Percentiles rank a stretch among this genome's conserved stretches.
phyloP scores from a whole-genome alignment of 495 filamentous ascomycete species.

The Evernia prunastri region DNA sequence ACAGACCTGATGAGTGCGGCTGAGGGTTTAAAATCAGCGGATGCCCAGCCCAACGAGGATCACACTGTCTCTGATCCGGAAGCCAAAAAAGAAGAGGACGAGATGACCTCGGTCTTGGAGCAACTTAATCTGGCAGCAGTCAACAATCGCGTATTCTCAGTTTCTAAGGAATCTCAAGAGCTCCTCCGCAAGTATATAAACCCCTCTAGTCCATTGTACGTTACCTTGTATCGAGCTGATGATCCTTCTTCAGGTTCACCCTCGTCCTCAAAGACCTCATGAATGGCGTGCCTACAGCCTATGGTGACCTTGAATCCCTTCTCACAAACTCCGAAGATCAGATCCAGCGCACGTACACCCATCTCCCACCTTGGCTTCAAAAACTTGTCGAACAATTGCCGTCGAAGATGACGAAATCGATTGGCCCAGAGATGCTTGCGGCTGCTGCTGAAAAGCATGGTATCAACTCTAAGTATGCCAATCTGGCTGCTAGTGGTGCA shows the following conservation, averaged over 20 bases:
- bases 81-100: constrained; percentile 57
- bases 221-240: neutral
- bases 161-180: constrained; percentile 72
- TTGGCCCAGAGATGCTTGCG: constrained; percentile 76
- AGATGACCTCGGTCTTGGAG: constrained; percentile 70
- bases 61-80: constrained; percentile 36
- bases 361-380: constrained; percentile 75
- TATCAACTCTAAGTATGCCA: constrained; percentile 48
- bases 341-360: constrained; percentile 66
- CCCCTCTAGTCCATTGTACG: too few relatives aligned
- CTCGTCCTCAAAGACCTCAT: constrained; percentile 84
- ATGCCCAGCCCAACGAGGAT: constrained; percentile 30
- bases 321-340: constrained; percentile 72
- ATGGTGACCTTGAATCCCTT: constrained; percentile 76
- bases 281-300: constrained; percentile 87
- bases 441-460: constrained; percentile 65
- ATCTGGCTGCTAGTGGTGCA: constrained; percentile 41
- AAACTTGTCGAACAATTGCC: constrained; percentile 82
- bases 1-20: constrained; percentile 25
- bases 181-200: constrained; percentile 52
- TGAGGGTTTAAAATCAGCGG: constrained; percentile 24
- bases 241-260: constrained; percentile 51
- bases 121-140: constrained; percentile 70
- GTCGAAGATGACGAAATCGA: constrained; percentile 62
- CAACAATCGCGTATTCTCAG: constrained; percentile 74